phyloP scores from a whole-genome alignment of 768 basidiomycete species.

The Rhodotorula paludigena region DNA sequence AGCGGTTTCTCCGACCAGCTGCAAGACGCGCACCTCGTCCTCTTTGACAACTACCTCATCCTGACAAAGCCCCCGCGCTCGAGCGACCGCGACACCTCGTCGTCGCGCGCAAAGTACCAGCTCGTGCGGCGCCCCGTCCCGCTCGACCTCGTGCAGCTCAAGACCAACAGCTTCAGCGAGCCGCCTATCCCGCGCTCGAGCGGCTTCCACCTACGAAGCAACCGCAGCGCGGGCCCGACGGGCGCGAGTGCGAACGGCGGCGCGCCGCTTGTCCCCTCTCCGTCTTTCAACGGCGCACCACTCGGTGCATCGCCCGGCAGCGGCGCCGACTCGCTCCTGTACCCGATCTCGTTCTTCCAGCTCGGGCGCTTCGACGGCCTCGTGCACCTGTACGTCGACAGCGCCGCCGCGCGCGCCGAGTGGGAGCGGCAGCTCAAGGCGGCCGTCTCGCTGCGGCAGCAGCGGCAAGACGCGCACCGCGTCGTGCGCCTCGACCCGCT shows the following conservation, averaged over 20 bases:
- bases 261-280: neutral
- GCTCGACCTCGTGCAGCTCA: constrained; percentile 74
- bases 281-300: constrained; percentile 46
- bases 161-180: constrained; percentile 31
- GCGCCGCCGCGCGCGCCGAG: constrained; percentile 64
- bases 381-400: constrained; percentile 82
- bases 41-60: constrained; percentile 94
- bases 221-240: neutral
- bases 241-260: neutral
- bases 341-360: constrained; percentile 82
- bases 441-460: constrained; percentile 73
- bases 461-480: constrained; percentile 79
- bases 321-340: constrained; percentile 52
- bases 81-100: constrained; percentile 56
- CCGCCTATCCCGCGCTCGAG: constrained; percentile 26
- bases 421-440: constrained; percentile 89
- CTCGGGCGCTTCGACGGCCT: constrained; percentile 80
- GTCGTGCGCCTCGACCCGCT: constrained; percentile 43
- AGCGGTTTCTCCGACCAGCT: constrained; percentile 73
- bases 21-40: constrained; percentile 79
- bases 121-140: constrained; percentile 89
- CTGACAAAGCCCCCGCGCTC: constrained; percentile 68
- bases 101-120: constrained; percentile 59
- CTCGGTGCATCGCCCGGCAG: constrained; percentile 53
- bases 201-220: constrained; percentile 27